Evolutionary conservation across 2,329 filamentous ascomycete species (phyloP), one percentile per base, ranked within the genome.

Genomic region (Endoconidiophora laricicola): DNA sequence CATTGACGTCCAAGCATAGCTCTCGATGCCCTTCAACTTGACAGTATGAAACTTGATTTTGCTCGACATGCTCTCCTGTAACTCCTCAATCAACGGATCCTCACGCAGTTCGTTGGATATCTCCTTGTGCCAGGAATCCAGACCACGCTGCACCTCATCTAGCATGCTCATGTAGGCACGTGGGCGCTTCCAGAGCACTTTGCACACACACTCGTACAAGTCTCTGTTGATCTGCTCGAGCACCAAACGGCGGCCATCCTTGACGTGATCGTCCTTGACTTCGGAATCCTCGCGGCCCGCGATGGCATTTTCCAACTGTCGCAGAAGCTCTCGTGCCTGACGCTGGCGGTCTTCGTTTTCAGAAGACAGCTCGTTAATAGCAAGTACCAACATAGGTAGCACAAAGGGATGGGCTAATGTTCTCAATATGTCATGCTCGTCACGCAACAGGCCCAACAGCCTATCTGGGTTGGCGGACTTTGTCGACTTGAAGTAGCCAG

Each of bases 151-250:
- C 58, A 78, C 67, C 56, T 71, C 69, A 29, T 60, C 61, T 48
- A 71, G 63, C 48, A 77, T 71, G 48, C 72, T 71, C 58, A 70
- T 61, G 57, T 78, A 80, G 1, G 77, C 74, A 60, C 77, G 73
- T 1, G 76, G 76, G 33, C 76, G 66, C 61, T 78, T 78, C 75
- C 75, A 79, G 55, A 79, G 65, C 26, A 78, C 74, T 56, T 76
- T 73, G 0, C 71, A 69, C 58, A 79, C 74, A 56, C 76, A 80
- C 62, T 80, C 76, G 54, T 79, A 76, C 42, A 80, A 65, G 57
- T 79, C 75, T 24, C 73, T 66, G 58, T 75, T 79, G 59, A 80
- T 67, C 49, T 70, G 69, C 57, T 80, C 76, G 2, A 80, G 65
- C 55, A 79, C 73, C 44, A 79, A 63, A 5, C 36, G 43, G 16